These are phyloP conservation scores for Xenosphaeropsis pyriputrescens DNA, from an alignment of 2,329 filamentous ascomycete species.

Conservation along the genomic window DNA sequence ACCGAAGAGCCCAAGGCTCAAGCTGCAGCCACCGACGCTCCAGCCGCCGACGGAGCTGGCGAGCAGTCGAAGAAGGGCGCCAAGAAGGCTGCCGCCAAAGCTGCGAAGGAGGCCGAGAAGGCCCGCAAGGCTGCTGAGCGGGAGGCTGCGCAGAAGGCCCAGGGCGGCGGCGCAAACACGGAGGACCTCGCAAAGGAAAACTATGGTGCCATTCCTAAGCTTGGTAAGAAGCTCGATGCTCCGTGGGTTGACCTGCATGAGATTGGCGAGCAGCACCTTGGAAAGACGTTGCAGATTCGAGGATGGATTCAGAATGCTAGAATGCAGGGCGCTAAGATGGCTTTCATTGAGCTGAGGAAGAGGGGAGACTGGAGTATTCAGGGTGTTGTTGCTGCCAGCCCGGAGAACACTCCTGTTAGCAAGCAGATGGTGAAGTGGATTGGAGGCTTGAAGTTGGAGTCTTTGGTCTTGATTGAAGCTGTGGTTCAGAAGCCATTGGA, in stretches of 20 bases:
- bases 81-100: conserved; percentile 76
- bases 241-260: conserved; percentile 44
- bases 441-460: conserved; percentile 60
- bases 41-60: background rate
- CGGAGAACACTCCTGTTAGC: conserved; percentile 48
- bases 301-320: conserved; percentile 79
- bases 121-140: conserved; percentile 58
- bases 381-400: conserved; percentile 56
- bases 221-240: conserved; percentile 37
- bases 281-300: conserved; percentile 60
- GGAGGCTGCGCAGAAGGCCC: conserved; percentile 54
- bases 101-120: conserved; percentile 78
- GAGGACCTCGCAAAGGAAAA: conserved; percentile 60
- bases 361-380: conserved; percentile 67
- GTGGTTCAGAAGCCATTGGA: conserved; percentile 69
- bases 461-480: conserved; percentile 70
- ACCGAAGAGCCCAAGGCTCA: background rate
- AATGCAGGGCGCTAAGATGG: conserved; percentile 81
- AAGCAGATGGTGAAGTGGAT: conserved; percentile 95
- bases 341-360: conserved; percentile 74
- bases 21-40: background rate
- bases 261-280: conserved; percentile 49
- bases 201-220: conserved; percentile 58
- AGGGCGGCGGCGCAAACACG: conserved; percentile 42
- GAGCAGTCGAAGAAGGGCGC: conserved; percentile 56